Percentiles rank a stretch among this genome's conserved stretches.
These are phyloP conservation scores for Moesziomyces aphidis DNA, from an alignment of 1,284 basidiomycete species.

Conservation along the genomic window DNA sequence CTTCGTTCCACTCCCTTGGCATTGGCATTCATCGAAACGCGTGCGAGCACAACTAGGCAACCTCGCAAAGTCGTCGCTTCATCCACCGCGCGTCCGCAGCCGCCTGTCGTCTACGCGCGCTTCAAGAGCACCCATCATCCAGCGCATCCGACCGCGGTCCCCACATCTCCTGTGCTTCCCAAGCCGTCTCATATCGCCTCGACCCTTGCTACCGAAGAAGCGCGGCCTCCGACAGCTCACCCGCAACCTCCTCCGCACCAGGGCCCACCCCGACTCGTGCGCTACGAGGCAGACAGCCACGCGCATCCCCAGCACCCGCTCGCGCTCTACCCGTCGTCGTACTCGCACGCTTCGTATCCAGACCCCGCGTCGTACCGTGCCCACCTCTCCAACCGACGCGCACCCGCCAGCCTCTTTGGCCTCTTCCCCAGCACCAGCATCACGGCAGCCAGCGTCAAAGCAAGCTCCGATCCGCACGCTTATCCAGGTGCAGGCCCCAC, in stretches of 20 bases:
- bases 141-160: slow-evolving; percentile 5
- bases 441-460: slow-evolving; percentile 33
- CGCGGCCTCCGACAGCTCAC: slow-evolving; percentile 6
- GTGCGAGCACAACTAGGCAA: neutral
- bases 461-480: slow-evolving; percentile 24
- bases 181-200: slow-evolving; percentile 42
- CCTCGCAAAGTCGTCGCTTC: neutral
- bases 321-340: slow-evolving; percentile 36
- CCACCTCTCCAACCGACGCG: slow-evolving; percentile 37
- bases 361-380: slow-evolving; percentile 34
- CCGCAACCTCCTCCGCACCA: slow-evolving; percentile 37
- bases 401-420: slow-evolving; percentile 46
- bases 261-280: slow-evolving; percentile 45
- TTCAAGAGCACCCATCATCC: slow-evolving; percentile 40
- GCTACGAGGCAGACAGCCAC: slow-evolving; percentile 27
- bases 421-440: slow-evolving; percentile 37
- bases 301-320: slow-evolving; percentile 9
- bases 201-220: slow-evolving; percentile 29
- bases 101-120: slow-evolving; percentile 1
- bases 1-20: no score
- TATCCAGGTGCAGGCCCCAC: slow-evolving; percentile 6
- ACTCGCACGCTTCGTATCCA: slow-evolving; percentile 41
- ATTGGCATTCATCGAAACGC: neutral
- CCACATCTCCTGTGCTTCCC: slow-evolving; percentile 45
- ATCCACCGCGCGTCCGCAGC: neutral